Percentiles rank a stretch among this genome's conserved stretches.
These are phyloP conservation scores for Penicillium sp. DNA, from an alignment of 2,329 filamentous ascomycete species.

Conservation along the genomic window DNA sequence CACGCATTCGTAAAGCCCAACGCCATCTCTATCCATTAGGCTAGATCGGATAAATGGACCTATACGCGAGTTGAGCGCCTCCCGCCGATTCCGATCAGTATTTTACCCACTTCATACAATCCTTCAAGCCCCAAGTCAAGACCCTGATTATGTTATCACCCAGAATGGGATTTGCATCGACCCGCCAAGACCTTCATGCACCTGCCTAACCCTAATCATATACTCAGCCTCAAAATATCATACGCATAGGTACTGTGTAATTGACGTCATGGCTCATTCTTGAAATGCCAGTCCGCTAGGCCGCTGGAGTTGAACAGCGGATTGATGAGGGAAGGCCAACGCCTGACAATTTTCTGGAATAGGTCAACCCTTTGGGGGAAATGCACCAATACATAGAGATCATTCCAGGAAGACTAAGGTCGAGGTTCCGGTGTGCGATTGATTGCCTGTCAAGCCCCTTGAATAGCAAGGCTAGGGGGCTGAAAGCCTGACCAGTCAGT, in stretches of 20 bases:
- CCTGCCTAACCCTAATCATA: neutral
- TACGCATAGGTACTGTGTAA: neutral
- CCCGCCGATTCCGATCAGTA: neutral
- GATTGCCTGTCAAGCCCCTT: neutral
- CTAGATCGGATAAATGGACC: neutral
- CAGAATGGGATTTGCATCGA: neutral
- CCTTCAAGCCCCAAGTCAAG: neutral
- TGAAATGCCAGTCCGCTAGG: neutral
- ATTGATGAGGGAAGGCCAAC: too few relatives aligned
- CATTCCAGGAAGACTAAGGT: neutral
- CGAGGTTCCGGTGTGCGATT: neutral
- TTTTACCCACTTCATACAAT: neutral
- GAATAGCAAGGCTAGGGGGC: neutral
- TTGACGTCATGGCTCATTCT: neutral
- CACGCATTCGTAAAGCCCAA: neutral
- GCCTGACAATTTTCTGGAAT: too few relatives aligned
- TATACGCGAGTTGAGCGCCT: neutral
- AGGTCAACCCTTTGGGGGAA: neutral
- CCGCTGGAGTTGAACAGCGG: too few relatives aligned
- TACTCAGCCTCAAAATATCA: neutral
- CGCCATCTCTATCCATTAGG: neutral
- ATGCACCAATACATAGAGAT: neutral
- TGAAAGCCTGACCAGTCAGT: neutral
- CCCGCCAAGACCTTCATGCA: neutral
- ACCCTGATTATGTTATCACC: neutral